Evolutionary conservation across 2,329 filamentous ascomycete genomes (phyloP), one percentile per base, ranked within the genome.

Genomic region (Penicillium sp.): DNA sequence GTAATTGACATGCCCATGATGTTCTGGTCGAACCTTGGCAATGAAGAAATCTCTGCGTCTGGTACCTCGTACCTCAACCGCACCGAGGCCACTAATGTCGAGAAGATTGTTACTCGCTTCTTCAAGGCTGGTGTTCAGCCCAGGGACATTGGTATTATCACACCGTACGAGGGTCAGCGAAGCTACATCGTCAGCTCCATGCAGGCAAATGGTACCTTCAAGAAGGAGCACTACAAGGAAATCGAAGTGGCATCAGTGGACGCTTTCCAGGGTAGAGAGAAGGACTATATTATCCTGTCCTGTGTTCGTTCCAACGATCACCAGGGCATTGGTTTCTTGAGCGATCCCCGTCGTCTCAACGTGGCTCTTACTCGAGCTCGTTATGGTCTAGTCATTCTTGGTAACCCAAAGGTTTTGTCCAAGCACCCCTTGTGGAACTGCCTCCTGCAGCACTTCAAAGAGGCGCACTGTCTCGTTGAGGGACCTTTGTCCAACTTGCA

Each of bases 131-230:
- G 93, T 44, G 94, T 99, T n/a, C 89, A 92, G 68, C 92, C 94
- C 5, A 81, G 82, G 45, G 90, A 93, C 61, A 97, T 99, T 69
- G 94, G 94, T 77, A 94, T 99, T 65, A 97, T 99, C 68, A 99
- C 94, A 15, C 94, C 94, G 49, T 99, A 99, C 72, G 94, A 99
- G 76, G 94, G 94, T 53, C 94, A 99, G 76, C 88, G 94, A 67
- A 96, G 92, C 75, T 99, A 96, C 71, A 92, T 99, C 60, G 94
- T 99, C 53, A 95, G 90, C 70, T 96, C 93, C n/a, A 97, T 99
- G 93, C 94, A 99, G 75, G 91, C 93, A 58, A 94, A 89, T 12
- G 94, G 94, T 47, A 95, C 90, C 0, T 96, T 95, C 80, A 96
- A 95, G 79, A 99, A 99, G 77, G 94, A 99, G 70, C 85, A 88